These are phyloP conservation scores for Massarina eburnea DNA, from an alignment of 2,329 filamentous ascomycete species.

Conservation along the genomic window DNA sequence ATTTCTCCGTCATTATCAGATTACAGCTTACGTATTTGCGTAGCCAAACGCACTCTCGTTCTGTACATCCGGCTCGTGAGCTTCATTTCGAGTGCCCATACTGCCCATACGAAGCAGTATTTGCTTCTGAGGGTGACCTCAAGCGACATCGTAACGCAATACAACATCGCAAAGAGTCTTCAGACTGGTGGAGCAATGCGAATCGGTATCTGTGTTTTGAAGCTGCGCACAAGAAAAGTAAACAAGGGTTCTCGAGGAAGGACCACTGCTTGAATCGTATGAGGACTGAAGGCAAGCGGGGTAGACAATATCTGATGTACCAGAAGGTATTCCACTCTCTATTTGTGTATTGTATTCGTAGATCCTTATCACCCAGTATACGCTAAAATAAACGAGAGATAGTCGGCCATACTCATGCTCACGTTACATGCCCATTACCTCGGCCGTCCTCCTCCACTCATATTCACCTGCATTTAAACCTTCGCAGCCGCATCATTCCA, in stretches of 20 bases:
- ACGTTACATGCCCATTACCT: too few species aligned
- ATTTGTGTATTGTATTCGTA: too few species aligned
- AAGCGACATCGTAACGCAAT: neutral
- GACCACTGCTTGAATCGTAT: neutral
- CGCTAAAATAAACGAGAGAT: too few species aligned
- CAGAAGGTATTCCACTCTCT: too few species aligned
- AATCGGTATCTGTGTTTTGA: neutral
- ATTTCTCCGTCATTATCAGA: too few species aligned
- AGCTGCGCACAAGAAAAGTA: neutral
- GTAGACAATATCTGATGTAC: neutral
- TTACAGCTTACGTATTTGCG: too few species aligned
- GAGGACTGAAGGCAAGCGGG: neutral
- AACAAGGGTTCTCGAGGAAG: slow-evolving; percentile 1
- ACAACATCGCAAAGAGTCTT: neutral
- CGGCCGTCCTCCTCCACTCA: too few species aligned
- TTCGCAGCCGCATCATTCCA: neutral
- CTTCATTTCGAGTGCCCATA: neutral
- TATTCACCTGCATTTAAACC: neutral
- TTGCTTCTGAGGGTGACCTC: neutral
- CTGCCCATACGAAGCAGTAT: neutral
- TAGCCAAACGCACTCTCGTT: too few species aligned
- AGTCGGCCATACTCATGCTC: too few species aligned
- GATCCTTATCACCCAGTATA: too few species aligned
- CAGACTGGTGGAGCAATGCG: neutral
- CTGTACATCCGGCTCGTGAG: too few species aligned